Base-by-base conservation (phyloP, 176 grass and related monocot genomes). In the Eremochloa ophiuroides region DNA sequence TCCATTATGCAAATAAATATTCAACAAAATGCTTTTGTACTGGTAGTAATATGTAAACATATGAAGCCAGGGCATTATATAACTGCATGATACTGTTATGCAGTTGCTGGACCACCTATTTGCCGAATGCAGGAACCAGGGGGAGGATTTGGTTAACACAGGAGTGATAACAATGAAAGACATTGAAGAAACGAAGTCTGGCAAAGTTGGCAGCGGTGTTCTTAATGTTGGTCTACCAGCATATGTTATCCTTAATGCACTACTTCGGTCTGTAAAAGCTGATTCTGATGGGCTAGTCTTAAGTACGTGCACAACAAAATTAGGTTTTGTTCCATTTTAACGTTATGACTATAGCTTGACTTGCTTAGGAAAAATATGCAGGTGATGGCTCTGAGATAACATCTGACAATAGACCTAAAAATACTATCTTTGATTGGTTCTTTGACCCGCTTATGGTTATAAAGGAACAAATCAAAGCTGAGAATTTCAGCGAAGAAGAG, bases 401-500 rank as follows among this genome's bases (percentile, higher is more conserved):
- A 46, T 86, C 80, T 80, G 89, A 99, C 58, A 95, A 95, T 76
- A 86, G 90, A 81, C 96, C 96, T 58, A 93, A 86, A 82, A 71
- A 60, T 59, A 79, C 51, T 27, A 62, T 99, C 25, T 95, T 88
- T 31, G 91, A 90, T 73, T 99, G 93, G 96, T 99, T 99, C 85
- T 99, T 99, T 76, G 96, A 95, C 20, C 96, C 96, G 37, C 71
- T 99, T 75, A 87, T 99, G 80, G 73, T 99, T 77, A 86, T 99
- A 72, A 99, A 95, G 85, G 93, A 99, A 22, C 96, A 99, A 86
- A 93, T 99, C 15, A 93, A 88, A 86, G 93, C 96, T 22, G 85
- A 95, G 51, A 90, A 95, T 69, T 88, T 95, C 63, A 82, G 82
- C 3, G 88, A 90, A 80, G 91, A 93, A 26, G 93, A 95, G 84